phyloP scores from a whole-genome alignment of 139 green algal species.

The Tetraselmis chui region DNA sequence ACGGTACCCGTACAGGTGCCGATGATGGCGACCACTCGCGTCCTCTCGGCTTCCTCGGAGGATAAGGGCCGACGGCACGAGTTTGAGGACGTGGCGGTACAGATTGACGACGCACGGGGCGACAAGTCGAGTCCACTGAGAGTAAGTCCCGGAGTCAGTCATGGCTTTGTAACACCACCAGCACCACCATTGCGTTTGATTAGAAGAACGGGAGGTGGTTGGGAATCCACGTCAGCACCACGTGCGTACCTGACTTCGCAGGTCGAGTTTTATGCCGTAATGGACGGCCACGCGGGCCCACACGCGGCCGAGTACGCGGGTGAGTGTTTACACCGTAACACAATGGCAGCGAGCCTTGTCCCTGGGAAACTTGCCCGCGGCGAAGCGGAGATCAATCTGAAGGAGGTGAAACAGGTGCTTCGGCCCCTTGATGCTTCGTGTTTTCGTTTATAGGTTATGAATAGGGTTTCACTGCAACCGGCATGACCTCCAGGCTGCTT shows the following conservation, averaged over 20 bases:
- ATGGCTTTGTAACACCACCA: too few relatives aligned
- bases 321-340: conserved; percentile 19
- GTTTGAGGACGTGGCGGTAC: background rate
- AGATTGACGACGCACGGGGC: background rate
- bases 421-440: too few relatives aligned
- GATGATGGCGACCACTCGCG: too few relatives aligned
- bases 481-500: too few relatives aligned
- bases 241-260: too few relatives aligned
- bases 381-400: conserved; percentile 13
- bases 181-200: too few relatives aligned
- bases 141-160: background rate
- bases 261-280: conserved; percentile 32
- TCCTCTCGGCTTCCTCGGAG: background rate
- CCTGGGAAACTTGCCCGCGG: background rate
- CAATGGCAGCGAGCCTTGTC: conserved; percentile 31
- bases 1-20: too few relatives aligned
- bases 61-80: background rate
- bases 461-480: too few relatives aligned
- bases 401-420: conserved; percentile 22
- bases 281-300: conserved; percentile 45
- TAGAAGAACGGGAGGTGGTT: too few relatives aligned
- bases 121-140: background rate
- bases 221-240: too few relatives aligned
- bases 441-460: too few relatives aligned
- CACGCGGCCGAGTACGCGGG: conserved; percentile 26